These are phyloP conservation scores for Penicillium sp. DNA, from an alignment of 2,329 filamentous ascomycete species.

Conservation along the genomic window DNA sequence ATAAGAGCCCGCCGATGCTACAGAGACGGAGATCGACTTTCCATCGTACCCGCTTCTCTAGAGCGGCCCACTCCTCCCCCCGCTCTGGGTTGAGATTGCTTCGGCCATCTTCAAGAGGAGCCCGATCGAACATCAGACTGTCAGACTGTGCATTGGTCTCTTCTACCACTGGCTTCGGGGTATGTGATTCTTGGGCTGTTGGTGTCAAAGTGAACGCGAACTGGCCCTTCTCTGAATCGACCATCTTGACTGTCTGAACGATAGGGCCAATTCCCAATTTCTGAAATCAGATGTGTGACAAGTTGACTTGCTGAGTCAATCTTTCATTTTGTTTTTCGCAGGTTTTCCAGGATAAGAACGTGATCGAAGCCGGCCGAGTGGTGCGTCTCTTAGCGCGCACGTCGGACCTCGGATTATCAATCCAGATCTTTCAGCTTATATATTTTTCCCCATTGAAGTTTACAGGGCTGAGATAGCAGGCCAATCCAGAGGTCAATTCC, in stretches of 20 bases:
- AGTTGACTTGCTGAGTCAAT: background rate
- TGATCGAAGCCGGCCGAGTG: conserved; percentile 3
- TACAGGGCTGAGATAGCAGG: background rate
- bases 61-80: conserved; percentile 21
- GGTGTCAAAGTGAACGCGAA: background rate
- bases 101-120: background rate
- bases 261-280: background rate
- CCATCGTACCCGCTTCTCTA: conserved; percentile 54
- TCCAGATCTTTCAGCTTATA: background rate
- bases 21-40: conserved; percentile 69
- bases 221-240: background rate
- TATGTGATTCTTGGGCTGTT: background rate
- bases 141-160: background rate
- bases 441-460: background rate
- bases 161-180: background rate
- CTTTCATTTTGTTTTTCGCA: background rate
- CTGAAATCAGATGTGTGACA: background rate
- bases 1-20: conserved; percentile 69
- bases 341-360: conserved; percentile 1
- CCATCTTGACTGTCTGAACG: background rate
- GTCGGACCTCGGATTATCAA: conserved; percentile 4
- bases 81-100: background rate
- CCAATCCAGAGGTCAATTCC: background rate
- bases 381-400: background rate
- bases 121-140: background rate